Percentiles rank a stretch among this genome's conserved stretches.
These are phyloP conservation scores for Fusarium secorum DNA, from an alignment of 2,329 filamentous ascomycete genomes.

Conservation along the genomic window DNA sequence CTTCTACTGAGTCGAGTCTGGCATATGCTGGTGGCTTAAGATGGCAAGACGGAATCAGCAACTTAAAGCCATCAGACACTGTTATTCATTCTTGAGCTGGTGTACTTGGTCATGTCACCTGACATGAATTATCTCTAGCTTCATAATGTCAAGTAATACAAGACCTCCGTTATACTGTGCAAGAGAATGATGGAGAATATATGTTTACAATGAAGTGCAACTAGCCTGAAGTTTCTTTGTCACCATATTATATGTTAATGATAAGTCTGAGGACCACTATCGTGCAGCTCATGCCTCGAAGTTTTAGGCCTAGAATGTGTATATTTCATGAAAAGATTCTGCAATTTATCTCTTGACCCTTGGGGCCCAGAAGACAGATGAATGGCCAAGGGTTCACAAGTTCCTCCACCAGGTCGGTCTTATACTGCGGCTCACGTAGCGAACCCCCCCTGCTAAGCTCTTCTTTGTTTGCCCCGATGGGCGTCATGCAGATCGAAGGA, in stretches of 20 bases:
- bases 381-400: background rate
- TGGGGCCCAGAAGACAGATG: background rate
- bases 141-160: background rate
- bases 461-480: background rate
- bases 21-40: background rate
- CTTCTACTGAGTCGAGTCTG: background rate
- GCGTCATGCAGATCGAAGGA: background rate
- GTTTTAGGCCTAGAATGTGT: background rate
- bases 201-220: background rate
- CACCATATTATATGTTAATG: too few relatives aligned
- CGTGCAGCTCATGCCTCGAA: background rate
- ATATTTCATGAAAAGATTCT: background rate
- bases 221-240: background rate
- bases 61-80: background rate
- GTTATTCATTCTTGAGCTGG: background rate
- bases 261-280: background rate
- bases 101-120: background rate
- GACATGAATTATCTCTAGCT: background rate
- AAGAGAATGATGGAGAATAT: background rate
- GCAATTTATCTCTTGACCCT: too few relatives aligned
- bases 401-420: background rate
- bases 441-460: background rate
- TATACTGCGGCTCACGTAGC: background rate
- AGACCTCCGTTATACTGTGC: background rate
- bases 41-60: background rate